Evolutionary conservation across 2,329 filamentous ascomycete species (phyloP), one percentile per base, ranked within the genome.

Genomic region (Fusarium poae): DNA sequence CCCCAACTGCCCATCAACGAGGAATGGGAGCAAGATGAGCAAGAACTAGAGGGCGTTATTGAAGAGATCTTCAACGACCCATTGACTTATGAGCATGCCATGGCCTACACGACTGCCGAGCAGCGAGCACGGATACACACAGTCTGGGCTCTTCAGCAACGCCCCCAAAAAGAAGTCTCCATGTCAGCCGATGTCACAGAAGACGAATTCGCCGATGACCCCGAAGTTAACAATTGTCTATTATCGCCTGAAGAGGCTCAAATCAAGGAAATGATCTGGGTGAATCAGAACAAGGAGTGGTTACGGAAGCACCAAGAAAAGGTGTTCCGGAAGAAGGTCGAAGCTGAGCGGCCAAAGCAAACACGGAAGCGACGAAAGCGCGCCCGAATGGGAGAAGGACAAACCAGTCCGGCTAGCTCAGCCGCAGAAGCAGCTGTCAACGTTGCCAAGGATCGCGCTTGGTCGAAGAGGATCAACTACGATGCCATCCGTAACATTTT

Each of bases 241-340:
- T 84, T 98, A 7, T 87, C 86, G 0, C 86, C 90, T 2, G 87
- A 88, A 5, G 94, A 98, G 80, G 88, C 90, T 3, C 87, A 87
- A 34, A 88, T 94, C 75, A 98, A 97, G 78, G 94, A 97, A 78
- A 89, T 89, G 62, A 92, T 98, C 53, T 99, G 96, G 96, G 89
- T 97, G 43, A 94, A 95, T 62, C 90, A 94, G 76, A 98, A 99
- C 79, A 94, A 96, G 77, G 93, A 97, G 71, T 99, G 94, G 87
- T 84, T 99, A 39, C 92, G 95, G 11, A 87, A 89, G 49, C 91
- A 97, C 76, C 94, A 97, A 75, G 89, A 92, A 63, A 97, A 96
- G 78, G 85, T 91, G 9, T 91, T 97, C 58, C 88, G 91, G 39
- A 87, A 89, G 62, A 92, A 94, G 78, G 82, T 88, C 65, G 87